Evolutionary conservation across 805 yeast species (phyloP).

Genomic region (Nakazawaea siamensis): DNA sequence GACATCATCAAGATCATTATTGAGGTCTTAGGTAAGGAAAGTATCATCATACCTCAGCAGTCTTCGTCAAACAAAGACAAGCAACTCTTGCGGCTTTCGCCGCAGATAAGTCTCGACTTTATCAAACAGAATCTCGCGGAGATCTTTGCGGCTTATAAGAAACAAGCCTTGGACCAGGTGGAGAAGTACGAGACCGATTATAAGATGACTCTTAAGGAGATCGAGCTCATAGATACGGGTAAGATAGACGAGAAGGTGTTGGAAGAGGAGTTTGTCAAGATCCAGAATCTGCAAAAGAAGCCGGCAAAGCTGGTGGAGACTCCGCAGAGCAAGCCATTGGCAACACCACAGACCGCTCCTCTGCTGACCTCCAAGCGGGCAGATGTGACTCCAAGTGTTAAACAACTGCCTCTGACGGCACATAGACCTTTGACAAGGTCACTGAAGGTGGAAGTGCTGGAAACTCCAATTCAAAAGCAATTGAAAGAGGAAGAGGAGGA

Average conservation of each 20-base stretch:
- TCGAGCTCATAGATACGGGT: slow-evolving; percentile 32
- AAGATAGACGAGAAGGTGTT: slow-evolving; percentile 27
- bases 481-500: slow-evolving; percentile 6
- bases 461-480: slow-evolving; percentile 10
- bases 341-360: neutral
- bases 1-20: slow-evolving; percentile 28
- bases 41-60: slow-evolving; percentile 11
- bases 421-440: slow-evolving; percentile 10
- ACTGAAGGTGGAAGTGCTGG: slow-evolving; percentile 9
- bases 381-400: neutral
- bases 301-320: neutral
- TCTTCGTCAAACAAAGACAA: slow-evolving; percentile 15
- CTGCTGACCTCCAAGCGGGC: neutral
- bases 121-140: slow-evolving; percentile 26
- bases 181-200: slow-evolving; percentile 31
- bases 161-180: slow-evolving; percentile 23
- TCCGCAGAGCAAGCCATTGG: neutral
- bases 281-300: slow-evolving; percentile 11
- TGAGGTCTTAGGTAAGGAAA: slow-evolving; percentile 24
- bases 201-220: slow-evolving; percentile 26
- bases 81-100: slow-evolving; percentile 21
- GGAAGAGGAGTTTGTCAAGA: slow-evolving; percentile 18
- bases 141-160: slow-evolving; percentile 24
- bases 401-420: neutral
- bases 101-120: slow-evolving; percentile 20